These are phyloP conservation scores for Eucalyptus marginata DNA, from an alignment of 345 rosid species.

Conservation along the genomic window DNA sequence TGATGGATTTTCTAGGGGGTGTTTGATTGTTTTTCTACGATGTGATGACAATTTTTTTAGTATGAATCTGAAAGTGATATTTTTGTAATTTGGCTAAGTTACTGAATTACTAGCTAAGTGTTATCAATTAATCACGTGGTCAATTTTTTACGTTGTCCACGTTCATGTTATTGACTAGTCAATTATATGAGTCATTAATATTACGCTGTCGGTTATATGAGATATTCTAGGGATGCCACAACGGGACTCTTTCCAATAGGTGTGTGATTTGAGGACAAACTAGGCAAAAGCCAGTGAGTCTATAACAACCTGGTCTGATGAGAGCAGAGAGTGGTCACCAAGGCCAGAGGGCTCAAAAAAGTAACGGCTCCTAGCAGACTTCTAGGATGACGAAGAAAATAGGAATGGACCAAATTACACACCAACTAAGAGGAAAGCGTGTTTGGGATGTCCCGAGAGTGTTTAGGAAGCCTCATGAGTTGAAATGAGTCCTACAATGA, in stretches of 20 bases:
- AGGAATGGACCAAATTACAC: not conserved
- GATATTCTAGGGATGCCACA: not conserved
- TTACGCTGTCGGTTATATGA: no score
- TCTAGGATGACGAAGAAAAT: not conserved
- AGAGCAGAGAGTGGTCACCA: not conserved
- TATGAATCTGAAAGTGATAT: no score
- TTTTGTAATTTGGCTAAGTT: not conserved
- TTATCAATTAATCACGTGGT: no score
- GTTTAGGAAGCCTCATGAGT: not conserved
- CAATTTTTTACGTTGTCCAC: not conserved
- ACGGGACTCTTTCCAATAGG: not conserved
- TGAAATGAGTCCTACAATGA: not conserved
- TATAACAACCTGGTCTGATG: rapidly evolving
- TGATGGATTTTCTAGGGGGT: not conserved
- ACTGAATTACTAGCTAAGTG: not conserved
- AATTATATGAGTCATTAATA: no score
- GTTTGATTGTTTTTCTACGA: not conserved
- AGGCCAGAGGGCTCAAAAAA: not conserved
- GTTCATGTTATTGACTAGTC: not conserved
- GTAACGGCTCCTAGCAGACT: not conserved
- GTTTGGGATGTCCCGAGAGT: not conserved
- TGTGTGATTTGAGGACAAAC: not conserved
- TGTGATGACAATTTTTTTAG: not conserved
- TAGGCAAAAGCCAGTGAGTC: rapidly evolving
- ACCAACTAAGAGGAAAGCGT: not conserved